A percentile compares a stretch with the other conserved stretches of the same genome.
These are phyloP conservation scores for Diplodia mutila DNA, from an alignment of 2,329 filamentous ascomycete species.

Conservation along the genomic window DNA sequence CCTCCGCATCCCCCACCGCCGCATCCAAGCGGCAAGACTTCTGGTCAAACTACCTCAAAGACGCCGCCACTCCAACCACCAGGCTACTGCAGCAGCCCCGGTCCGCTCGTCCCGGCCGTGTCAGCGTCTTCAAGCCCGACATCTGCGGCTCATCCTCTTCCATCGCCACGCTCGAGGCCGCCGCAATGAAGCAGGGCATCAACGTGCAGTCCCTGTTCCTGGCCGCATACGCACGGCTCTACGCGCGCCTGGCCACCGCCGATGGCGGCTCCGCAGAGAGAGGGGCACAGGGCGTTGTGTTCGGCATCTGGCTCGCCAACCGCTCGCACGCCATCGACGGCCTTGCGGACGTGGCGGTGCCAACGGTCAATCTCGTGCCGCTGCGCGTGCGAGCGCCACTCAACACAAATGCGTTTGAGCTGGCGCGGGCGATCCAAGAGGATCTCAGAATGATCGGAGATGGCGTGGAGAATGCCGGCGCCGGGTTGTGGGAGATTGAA, in stretches of 20 bases:
- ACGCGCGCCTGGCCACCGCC: constrained; percentile 41
- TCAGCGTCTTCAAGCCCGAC: constrained; percentile 54
- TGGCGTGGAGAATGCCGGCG: constrained; percentile 57
- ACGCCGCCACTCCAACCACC: background rate
- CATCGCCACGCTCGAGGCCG: constrained; percentile 41
- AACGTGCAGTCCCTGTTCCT: constrained; percentile 77
- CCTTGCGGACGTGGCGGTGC: constrained; percentile 59
- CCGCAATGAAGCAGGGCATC: constrained; percentile 59
- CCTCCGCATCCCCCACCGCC: constrained; percentile 14
- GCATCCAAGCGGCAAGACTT: constrained; percentile 47
- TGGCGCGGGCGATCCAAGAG: constrained; percentile 66
- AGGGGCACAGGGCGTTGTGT: constrained; percentile 49
- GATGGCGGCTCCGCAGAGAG: background rate
- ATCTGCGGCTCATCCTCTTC: constrained; percentile 42
- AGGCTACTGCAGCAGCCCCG: background rate
- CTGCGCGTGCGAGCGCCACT: constrained; percentile 57
- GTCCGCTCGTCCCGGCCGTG: constrained; percentile 33
- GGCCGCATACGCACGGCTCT: constrained; percentile 66
- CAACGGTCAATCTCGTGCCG: constrained; percentile 80
- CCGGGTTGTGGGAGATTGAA: constrained; percentile 71
- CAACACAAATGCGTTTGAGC: constrained; percentile 29
- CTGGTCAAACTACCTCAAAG: constrained; percentile 54
- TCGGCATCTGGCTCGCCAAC: constrained; percentile 86
- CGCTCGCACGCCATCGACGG: constrained; percentile 59
- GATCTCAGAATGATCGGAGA: constrained; percentile 67